phyloP scores from a whole-genome alignment of 2,329 filamentous ascomycete species.

The Furcasterigmium sp. region DNA sequence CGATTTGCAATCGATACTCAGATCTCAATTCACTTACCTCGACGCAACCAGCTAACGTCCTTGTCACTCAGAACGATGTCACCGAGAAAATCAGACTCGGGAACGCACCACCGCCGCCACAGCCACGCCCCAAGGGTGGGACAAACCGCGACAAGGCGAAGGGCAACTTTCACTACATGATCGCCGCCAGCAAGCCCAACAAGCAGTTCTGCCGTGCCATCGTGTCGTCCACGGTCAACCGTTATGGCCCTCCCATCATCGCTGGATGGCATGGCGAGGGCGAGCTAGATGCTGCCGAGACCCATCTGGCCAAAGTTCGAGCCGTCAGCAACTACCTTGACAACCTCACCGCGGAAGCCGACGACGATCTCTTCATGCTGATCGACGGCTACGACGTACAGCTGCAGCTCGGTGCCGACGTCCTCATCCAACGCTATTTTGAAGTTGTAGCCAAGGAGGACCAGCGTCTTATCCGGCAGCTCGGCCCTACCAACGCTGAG shows the following conservation, averaged over 20 bases:
- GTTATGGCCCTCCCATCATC: slow-evolving; percentile 30
- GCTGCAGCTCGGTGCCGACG: slow-evolving; percentile 59
- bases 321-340: slow-evolving; percentile 28
- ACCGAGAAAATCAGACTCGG: no score
- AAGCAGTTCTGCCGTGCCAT: slow-evolving; percentile 31
- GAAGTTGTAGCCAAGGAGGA: slow-evolving; percentile 48
- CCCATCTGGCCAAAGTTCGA: slow-evolving; percentile 34
- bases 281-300: slow-evolving; percentile 24
- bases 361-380: slow-evolving; percentile 58
- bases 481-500: slow-evolving; percentile 32
- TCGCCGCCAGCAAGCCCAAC: slow-evolving; percentile 30
- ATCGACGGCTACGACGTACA: slow-evolving; percentile 60
- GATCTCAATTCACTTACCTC: no score
- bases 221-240: slow-evolving; percentile 28
- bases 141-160: no score
- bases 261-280: slow-evolving; percentile 31
- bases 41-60: no score
- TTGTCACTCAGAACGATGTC: no score
- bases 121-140: no score
- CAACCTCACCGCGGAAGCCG: slow-evolving; percentile 17
- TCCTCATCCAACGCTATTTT: slow-evolving; percentile 59
- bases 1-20: no score
- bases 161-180: slow-evolving; percentile 26
- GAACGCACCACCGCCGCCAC: no score
- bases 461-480: slow-evolving; percentile 40